Base-by-base conservation (phyloP, 2,329 filamentous ascomycete genomes). In the Alternaria postmessia region DNA sequence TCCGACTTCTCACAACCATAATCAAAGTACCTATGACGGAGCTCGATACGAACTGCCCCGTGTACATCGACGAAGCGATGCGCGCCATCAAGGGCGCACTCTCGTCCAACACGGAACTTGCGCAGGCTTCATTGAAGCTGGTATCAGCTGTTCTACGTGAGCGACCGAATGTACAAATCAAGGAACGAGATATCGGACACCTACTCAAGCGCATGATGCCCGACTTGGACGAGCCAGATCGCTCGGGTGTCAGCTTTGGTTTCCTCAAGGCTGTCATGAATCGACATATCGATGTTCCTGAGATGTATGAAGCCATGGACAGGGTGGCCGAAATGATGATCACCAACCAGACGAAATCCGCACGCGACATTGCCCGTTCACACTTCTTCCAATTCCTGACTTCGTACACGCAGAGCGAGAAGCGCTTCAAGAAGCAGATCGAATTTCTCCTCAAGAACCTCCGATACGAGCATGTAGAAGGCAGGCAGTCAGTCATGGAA, bases 331-430 rank as follows among this genome's bases (percentile, higher is more conserved):
- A 87, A 4, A 91, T 97, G 76, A 98, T 98, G 94, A 91, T 99
- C 57, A 97, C 91, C 44, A 98, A 98, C 74, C 92, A 97, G 64
- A 94, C 96, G 68, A 91, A 91, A 68, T 89, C 91, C 65, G 94
- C 94, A 3, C 88, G 95, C 53, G 93, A 97, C 75, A 84, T 96
- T 38, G 94, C 94, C 14, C 87, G 95, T 57, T 93, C 93, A 20
- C 91, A 93, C 14, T 99, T 96, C 79, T 91, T 97, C 78, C 93
- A 97, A 68, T 99, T 99, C 80, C 82, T 99, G 57, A 88, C 94
- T 66, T 93, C 97, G 54, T 99, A 97, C 73, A 94, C 95, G 0
- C 95, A 98, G 76, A 93, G 91, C 71, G 94, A 93, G 78, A 91
- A 89, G 64, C 87, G 95, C 14, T 96, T 95, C 89, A 86, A 87